Conservation (phyloP, 495 filamentous ascomycete genomes). For the Clavariopsis aquatica region DNA sequence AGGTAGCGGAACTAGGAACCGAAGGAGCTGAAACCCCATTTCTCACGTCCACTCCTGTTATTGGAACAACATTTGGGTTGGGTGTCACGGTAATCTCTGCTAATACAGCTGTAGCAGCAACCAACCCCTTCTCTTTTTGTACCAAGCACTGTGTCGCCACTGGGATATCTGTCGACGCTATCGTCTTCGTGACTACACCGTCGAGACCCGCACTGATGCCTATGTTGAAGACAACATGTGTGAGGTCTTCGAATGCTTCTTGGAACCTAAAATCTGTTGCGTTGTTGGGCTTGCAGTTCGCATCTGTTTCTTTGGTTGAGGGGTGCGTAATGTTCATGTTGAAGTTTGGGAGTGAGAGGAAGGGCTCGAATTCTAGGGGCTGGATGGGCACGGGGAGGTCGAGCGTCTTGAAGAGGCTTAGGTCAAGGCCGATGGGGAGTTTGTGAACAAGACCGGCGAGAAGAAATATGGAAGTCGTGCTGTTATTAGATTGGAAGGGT, state of each 20-base stretch:
- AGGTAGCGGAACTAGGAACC: too few species aligned
- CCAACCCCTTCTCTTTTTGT: not conserved
- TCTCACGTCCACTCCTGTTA: too few species aligned
- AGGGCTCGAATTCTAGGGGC: conserved; percentile 3
- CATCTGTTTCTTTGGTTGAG: not conserved
- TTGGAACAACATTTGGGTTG: too few species aligned
- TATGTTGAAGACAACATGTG: not conserved
- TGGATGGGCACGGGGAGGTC: not conserved
- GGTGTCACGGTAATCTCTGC: too few species aligned
- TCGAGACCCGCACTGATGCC: not conserved
- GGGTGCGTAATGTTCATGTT: not conserved
- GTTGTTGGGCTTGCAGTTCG: conserved; percentile 1
- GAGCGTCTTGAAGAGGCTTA: too few species aligned
- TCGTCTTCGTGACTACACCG: not conserved
- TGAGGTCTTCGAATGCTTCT: not conserved
- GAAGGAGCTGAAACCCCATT: too few species aligned
- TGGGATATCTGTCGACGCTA: not conserved
- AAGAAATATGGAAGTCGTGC: not conserved
- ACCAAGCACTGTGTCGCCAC: not conserved
- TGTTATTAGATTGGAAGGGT: conserved; percentile 3
- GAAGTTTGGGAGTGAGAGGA: not conserved
- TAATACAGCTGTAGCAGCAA: too few species aligned
- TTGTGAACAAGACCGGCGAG: not conserved
- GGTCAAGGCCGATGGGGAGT: not conserved
- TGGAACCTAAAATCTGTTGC: not conserved